Evolutionary conservation across 331 rosid genomes (phyloP).

Genomic region (Quercus tomentella): DNA sequence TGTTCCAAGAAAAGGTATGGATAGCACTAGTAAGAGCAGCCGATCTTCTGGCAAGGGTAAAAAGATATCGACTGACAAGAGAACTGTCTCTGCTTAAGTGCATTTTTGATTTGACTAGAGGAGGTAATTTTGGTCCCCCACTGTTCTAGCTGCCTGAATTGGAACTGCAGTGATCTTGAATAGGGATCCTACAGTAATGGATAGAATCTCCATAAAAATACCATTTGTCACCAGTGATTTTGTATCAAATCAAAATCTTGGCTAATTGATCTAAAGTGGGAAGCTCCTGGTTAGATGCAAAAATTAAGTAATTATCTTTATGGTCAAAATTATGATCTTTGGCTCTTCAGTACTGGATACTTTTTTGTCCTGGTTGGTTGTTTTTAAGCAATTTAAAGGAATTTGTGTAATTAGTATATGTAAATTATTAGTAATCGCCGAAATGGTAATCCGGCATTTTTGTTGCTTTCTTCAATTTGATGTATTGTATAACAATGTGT

Average conservation of each 20-base stretch:
- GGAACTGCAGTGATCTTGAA: too few species aligned
- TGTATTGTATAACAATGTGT: too few species aligned
- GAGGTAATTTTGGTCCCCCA: not conserved
- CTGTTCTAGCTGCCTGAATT: not conserved
- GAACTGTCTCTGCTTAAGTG: constrained; percentile 20
- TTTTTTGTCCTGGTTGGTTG: too few species aligned
- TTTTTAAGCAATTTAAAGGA: not conserved
- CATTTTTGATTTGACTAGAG: not conserved
- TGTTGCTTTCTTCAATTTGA: not conserved
- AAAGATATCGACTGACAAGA: constrained; percentile 61
- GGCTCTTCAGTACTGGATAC: not conserved
- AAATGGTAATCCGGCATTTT: not conserved
- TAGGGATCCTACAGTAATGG: too few species aligned
- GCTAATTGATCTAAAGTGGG: too few species aligned
- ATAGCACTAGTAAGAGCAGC: constrained; percentile 33
- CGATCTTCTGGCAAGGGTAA: constrained; percentile 28
- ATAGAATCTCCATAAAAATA: too few species aligned
- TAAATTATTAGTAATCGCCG: not conserved
- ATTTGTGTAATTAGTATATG: not conserved
- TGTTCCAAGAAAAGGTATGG: constrained; percentile 35
- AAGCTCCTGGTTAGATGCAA: not conserved
- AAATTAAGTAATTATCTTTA: not conserved
- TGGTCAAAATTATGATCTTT: not conserved
- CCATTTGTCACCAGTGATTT: too few species aligned
- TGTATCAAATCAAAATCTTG: too few species aligned